Base-by-base conservation (phyloP, 2,329 filamentous ascomycete genomes). In the Sporothrix curviconia region DNA sequence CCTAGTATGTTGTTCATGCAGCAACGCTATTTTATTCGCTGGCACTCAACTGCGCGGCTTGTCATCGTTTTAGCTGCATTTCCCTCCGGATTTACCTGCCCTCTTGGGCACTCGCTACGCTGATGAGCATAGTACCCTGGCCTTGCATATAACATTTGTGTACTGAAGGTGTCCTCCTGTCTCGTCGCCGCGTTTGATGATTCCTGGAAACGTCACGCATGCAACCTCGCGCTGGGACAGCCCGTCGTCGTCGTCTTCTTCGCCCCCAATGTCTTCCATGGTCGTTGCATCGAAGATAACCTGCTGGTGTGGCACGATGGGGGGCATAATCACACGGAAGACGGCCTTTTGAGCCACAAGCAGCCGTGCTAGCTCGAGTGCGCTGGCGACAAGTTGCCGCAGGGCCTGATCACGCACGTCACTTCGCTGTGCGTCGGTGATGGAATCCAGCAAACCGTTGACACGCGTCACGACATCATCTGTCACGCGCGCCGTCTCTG, bases 181-280 rank as follows among this genome's bases (percentile, higher is more conserved):
- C 70, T 86, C 84, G 67, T 87, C 83, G 6, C 84, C 84, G 22
- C 75, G 72, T 71, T 88, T 88, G 57, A 83, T 73, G 22, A 88
- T 75, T 7, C 80, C 81, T 1, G 85, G 85, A 57, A 86, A 87
- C 2, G 80, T 81, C 22, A 85, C 79, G 67, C 83, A 87, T 57
- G 72, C 74, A 36, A 88, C 78, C 55, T 83, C 77, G 53, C 81
- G 72, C 44, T 72, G 72, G 15, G 71, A 67, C 22, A 83, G 71
- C 9, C 69, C 74, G 15, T 59, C 46, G 7, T 57, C 56, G 51
- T 62, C 60, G 24, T 60, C 61, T 11, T 61, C 61, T 63, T 82
- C 80, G 15, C 82, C 82, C 36, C 83, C 80, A 46, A 86, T 75
- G 64, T 87, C 83, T 63, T 87, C 84, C 85, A 88, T 88, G 3